These are phyloP conservation scores for Pouteria glomerata DNA, from an alignment of 148 eudicot genomes.

Conservation along the genomic window DNA sequence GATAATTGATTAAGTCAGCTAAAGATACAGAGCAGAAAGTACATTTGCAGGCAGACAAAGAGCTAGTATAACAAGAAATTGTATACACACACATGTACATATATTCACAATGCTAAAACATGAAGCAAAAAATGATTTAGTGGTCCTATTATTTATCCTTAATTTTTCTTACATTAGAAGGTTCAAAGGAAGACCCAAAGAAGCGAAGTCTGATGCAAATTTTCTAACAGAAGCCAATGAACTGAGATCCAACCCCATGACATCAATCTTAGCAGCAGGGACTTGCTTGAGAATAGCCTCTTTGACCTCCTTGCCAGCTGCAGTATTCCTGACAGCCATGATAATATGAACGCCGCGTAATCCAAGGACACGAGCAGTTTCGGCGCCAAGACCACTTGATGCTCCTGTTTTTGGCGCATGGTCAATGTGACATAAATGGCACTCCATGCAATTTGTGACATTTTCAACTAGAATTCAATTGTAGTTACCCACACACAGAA, in stretches of 20 bases:
- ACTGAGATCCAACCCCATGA: conserved; percentile 58
- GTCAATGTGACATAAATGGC: no score
- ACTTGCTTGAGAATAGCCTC: conserved; percentile 35
- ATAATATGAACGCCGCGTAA: conserved; percentile 54
- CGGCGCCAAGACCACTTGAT: conserved; percentile 64
- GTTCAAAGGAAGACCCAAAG: conserved; percentile 48
- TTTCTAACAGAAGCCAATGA: conserved; percentile 50
- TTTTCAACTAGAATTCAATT: no score
- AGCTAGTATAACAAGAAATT: no score
- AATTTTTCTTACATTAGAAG: conserved; percentile 43
- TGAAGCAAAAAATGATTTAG: not conserved
- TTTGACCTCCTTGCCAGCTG: conserved; percentile 38
- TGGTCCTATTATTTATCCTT: not conserved
- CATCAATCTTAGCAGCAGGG: conserved; percentile 47
- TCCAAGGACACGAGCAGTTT: conserved; percentile 58
- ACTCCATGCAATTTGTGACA: no score
- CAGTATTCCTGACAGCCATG: conserved; percentile 49
- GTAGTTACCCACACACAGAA: no score
- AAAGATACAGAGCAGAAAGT: not conserved
- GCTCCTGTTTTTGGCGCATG: conserved; percentile 32
- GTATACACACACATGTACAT: no score
- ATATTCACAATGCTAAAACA: not conserved
- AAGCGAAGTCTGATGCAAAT: conserved; percentile 47
- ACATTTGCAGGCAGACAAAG: no score
- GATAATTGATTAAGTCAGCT: not conserved